Conservation (phyloP, 208 protist species). For the Spongospora subterranea region DNA sequence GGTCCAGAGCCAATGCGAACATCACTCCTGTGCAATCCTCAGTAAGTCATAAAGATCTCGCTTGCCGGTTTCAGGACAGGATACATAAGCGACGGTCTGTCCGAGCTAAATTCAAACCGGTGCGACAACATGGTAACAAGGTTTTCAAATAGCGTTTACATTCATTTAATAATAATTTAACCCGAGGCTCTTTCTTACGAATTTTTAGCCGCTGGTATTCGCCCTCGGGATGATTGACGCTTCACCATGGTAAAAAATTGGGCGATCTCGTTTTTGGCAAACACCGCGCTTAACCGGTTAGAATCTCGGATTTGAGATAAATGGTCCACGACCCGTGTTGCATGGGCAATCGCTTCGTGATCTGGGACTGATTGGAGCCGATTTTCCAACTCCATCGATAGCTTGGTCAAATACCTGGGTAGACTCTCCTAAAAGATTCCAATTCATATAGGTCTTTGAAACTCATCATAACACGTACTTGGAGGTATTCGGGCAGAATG, state of each 20-base stretch:
- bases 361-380: neutral
- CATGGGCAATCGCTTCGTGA: neutral
- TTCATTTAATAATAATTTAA: too few relatives aligned
- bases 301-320: conserved; percentile 10
- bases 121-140: too few relatives aligned
- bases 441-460: neutral
- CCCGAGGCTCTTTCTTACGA: too few relatives aligned
- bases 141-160: too few relatives aligned
- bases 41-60: too few relatives aligned
- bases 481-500: neutral
- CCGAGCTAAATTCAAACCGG: too few relatives aligned
- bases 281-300: neutral
- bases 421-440: neutral
- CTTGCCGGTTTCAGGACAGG: too few relatives aligned
- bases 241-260: neutral
- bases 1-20: too few relatives aligned
- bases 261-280: conserved; percentile 22
- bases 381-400: neutral
- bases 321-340: neutral
- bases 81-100: too few relatives aligned
- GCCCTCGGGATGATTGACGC: neutral
- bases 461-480: neutral
- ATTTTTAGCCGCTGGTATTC: too few relatives aligned
- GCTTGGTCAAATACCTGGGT: neutral
- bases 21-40: too few relatives aligned